Evolutionary conservation across 176 grass and related monocot species (phyloP), one percentile per base, ranked within the genome.

Genomic region (Calamus simplicifolius): DNA sequence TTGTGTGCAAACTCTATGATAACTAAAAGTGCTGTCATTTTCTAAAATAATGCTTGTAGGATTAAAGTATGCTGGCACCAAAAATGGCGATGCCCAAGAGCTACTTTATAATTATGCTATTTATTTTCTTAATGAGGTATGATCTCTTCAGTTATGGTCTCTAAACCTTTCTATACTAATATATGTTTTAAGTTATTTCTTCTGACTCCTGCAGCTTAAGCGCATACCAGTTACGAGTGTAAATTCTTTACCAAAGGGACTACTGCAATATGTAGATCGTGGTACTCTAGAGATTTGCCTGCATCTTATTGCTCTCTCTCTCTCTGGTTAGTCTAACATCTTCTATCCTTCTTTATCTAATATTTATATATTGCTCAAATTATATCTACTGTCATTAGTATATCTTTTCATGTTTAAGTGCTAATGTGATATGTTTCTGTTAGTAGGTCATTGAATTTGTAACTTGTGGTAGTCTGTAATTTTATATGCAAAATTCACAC

Each of bases 51-150:
- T 66, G 43, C 43, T 69, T 78, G 51, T 72, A 96, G 91, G 91
- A 63, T 75, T 96, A 56, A 90, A 77, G 76, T 87, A 96, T 82
- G 91, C 91, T 73, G 91, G 91, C 58, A 96, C 83, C 63, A 85
- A 79, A 96, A 96, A 76, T 57, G 83, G 81, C 56, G 91, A 96
- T 77, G 86, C 74, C 38, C 91, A 85, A 62, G 83, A 96, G 63
- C 66, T 96, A 59, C 83, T 96, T 59, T 87, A 96, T 13, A 79
- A 65, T 66, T 90, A 96, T 17, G 76, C 72, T 6, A 54, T 81
- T 53, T 66, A 96, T 81, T 96, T 96, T 81, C 83, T 96, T 48
- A 90, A 90, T 49, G 86, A 96, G 86, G 91, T 79, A 43, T 43
- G 35, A 12, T 43, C 8, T 43, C 10, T 12, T 43, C 35, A 3